These are phyloP conservation scores for Kalmusia sp. DNA, from an alignment of 2,329 filamentous ascomycete species.

Conservation along the genomic window DNA sequence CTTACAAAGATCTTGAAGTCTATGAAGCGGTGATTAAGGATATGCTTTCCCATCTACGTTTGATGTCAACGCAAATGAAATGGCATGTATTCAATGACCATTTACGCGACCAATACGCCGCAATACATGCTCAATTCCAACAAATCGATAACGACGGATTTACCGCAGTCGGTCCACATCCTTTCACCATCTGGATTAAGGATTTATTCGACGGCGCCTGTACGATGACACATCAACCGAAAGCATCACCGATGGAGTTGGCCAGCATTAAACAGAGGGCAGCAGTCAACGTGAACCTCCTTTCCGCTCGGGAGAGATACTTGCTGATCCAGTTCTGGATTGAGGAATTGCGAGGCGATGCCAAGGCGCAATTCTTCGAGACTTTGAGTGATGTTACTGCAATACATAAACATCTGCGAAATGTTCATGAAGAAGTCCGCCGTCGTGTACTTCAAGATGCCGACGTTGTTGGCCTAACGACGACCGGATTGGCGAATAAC, in stretches of 20 bases:
- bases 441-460: constrained; percentile 51
- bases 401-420: constrained; percentile 16
- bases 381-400: constrained; percentile 13
- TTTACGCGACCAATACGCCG: constrained; percentile 17
- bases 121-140: constrained; percentile 28
- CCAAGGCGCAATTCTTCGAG: constrained; percentile 22
- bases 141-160: constrained; percentile 25
- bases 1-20: constrained; percentile 23
- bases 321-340: constrained; percentile 23
- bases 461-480: constrained; percentile 66
- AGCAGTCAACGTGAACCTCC: constrained; percentile 21
- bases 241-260: too few species aligned
- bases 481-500: constrained; percentile 65
- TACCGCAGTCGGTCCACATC: constrained; percentile 24
- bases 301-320: constrained; percentile 19
- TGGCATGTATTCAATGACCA: constrained; percentile 27
- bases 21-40: neutral
- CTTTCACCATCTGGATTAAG: constrained; percentile 29
- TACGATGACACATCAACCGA: constrained; percentile 1
- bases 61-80: neutral
- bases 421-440: constrained; percentile 48
- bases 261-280: constrained; percentile 7
- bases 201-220: too few species aligned
- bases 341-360: constrained; percentile 16
- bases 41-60: neutral